Base-by-base conservation (phyloP, 1,284 basidiomycete species). In the Acaromyces ingoldii region DNA sequence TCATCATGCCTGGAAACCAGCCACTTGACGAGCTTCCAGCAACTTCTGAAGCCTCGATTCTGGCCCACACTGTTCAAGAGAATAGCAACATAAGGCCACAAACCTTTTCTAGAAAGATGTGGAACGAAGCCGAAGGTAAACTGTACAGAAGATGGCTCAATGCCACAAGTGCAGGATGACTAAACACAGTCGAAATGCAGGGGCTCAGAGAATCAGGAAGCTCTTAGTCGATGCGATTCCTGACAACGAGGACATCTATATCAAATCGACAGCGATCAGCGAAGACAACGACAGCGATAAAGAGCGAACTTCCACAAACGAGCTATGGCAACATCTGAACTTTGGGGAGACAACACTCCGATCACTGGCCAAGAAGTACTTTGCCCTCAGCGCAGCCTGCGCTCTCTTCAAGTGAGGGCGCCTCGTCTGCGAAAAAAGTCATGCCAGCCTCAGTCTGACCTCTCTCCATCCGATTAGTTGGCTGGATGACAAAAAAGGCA, bases 51-150 rank as follows among this genome's bases (percentile, higher is more conserved):
- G 37, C n/a, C 3, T 65, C 63, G 1, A 36, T 65, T n/a, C 78
- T 91, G 9, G 82, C 91, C 0, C 81, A 85, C 61, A 84, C 82
- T 55, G 81, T 91, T 11, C 80, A 81, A 54, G 85, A 88, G 47
- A 85, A 88, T 67, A 83, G 84, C 5, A 81, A 79, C 13, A 78
- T 84, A 0, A 80, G 82, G 4, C 76, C 88, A 15, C 83, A 86
- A 57, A 80, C 85, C 5, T 81, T 91, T 6, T 77, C 82, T n/a
- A 79, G 89, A 49, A 84, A 81, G 55, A 85, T 85, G 64, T 93
- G 88, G 89, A 89, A 88, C 57, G 84, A 88, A 53, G 80, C 80
- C 22, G 82, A 82, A 56, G 89, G 88, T 87, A 49, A 42, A 74
- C 46, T n/a, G 51, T n/a, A n/a, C n/a, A n/a, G n/a, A n/a, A 40